A percentile compares a stretch with the other conserved stretches of the same genome.
Conservation (phyloP, 805 yeast genomes). For the Yarrowia sp. region DNA sequence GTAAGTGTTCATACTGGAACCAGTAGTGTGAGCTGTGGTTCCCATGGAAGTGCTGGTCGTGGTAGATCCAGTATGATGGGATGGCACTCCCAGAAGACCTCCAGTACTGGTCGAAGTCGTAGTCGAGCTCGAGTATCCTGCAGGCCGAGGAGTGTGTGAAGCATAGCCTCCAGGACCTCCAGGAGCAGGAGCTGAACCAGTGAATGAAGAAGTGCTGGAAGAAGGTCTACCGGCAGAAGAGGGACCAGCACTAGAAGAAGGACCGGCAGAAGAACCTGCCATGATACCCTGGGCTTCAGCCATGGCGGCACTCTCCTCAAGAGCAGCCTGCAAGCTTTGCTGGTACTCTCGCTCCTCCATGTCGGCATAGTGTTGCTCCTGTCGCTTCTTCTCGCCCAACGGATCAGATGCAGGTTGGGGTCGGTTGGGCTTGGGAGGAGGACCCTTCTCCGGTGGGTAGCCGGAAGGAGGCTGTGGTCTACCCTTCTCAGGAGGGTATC, state of each 20-base stretch:
- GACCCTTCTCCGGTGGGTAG: constrained; percentile 19
- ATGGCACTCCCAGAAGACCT: background rate
- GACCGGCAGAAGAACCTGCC: background rate
- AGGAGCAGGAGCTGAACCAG: constrained; percentile 15
- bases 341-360: constrained; percentile 23
- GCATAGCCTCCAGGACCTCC: constrained; percentile 11
- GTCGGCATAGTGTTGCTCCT: constrained; percentile 8
- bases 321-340: constrained; percentile 20
- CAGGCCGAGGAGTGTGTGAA: constrained; percentile 16
- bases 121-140: constrained; percentile 1
- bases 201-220: constrained; percentile 2
- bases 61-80: constrained; percentile 1
- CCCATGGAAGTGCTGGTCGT: constrained; percentile 4
- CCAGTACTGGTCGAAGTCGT: background rate
- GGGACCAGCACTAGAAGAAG: background rate
- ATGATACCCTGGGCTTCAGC: background rate
- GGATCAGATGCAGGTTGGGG: constrained; percentile 20
- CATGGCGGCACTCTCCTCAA: background rate
- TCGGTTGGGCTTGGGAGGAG: constrained; percentile 7
- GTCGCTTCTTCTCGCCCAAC: constrained; percentile 4
- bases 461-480: background rate
- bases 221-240: background rate
- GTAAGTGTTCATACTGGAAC: background rate
- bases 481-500: constrained; percentile 17
- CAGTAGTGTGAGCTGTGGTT: constrained; percentile 10